These are phyloP conservation scores for Aspergillus niger DNA, from an alignment of 2,329 filamentous ascomycete species.

Conservation along the genomic window DNA sequence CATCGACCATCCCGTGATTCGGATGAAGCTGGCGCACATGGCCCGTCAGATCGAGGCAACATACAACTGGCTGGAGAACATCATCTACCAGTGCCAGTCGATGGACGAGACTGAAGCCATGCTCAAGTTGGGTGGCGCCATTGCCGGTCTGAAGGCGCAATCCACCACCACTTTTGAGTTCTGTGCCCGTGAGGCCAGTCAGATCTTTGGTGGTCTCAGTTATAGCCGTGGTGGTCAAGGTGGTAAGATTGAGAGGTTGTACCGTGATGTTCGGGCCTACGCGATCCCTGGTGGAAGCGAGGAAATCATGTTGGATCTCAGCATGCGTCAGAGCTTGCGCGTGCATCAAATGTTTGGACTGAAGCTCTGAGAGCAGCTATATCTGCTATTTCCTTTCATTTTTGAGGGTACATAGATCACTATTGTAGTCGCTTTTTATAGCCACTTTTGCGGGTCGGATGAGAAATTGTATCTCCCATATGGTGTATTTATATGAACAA, in stretches of 20 bases:
- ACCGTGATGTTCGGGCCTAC: slow-evolving; percentile 93
- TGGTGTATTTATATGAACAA: not conserved
- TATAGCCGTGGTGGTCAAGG: slow-evolving; percentile 94
- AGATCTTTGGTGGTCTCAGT: slow-evolving; percentile 94
- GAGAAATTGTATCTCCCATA: not conserved
- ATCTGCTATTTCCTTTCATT: slow-evolving; percentile 7
- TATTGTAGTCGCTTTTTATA: not conserved
- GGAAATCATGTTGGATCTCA: slow-evolving; percentile 98
- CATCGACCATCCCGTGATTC: slow-evolving; percentile 95
- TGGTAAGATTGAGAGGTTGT: slow-evolving; percentile 90
- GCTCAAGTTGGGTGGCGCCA: slow-evolving; percentile 91
- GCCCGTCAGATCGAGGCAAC: slow-evolving; percentile 94
- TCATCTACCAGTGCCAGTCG: slow-evolving; percentile 88
- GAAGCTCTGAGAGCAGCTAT: slow-evolving; percentile 69
- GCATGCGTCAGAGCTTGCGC: slow-evolving; percentile 84
- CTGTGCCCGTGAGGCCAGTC: slow-evolving; percentile 91
- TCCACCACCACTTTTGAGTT: slow-evolving; percentile 94
- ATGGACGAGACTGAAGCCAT: slow-evolving; percentile 96
- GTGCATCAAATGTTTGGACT: slow-evolving; percentile 91
- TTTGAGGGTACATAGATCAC: slow-evolving; percentile 13
- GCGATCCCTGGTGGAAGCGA: slow-evolving; percentile 94
- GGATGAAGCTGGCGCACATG: slow-evolving; percentile 97
- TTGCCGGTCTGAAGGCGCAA: slow-evolving; percentile 92
- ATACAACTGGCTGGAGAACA: slow-evolving; percentile 95
- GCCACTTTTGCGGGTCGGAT: not conserved